Base-by-base conservation (phyloP, 495 filamentous ascomycete genomes). In the Penicillium pancosmium region DNA sequence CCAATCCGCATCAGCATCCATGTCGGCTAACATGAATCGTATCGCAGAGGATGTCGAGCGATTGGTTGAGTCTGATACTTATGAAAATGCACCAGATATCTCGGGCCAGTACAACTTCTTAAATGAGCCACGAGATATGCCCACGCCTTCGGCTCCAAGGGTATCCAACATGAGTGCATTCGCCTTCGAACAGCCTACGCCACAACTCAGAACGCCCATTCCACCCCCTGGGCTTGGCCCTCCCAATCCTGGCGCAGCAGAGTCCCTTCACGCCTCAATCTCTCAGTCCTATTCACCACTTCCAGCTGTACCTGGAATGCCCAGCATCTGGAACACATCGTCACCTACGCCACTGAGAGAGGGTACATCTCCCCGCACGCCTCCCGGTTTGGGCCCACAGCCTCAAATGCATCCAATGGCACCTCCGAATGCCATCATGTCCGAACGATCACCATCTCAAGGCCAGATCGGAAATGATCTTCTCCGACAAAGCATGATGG, bases 11-110 rank as follows among this genome's bases (percentile, higher is more conserved):
- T 76, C 78, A 4, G 71, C 71, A 16, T 79, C 79, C 1, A 73
- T 81, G 64, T 77, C 75, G 15, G 75, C 75, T 23, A 78, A 76
- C 48, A 84, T 85, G 81, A 72, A 83, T 54, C 76, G 76, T 5
- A 90, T 89, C 72, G 86, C 89, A 13, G 86, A 91, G 50, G 76
- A 68, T 25, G 75, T 80, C 8, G 78, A 80, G 62, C 76, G 84
- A 54, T 74, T 91, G 47, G 83, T 91, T 9, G 85, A 83, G 36
- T 80, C 79, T 9, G 78, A 81, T 54, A 75, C 72, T 5, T 78
- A 77, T 51, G 80, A 83, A 49, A 78, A 80, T 50, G 68, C 66
- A 1, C 71, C 77, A 38, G 47, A 63, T 31, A 49, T 73, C 9
- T 55, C 67, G 2, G 70, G 69, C 23, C 66, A 62, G 16, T 69